Evolutionary conservation across 352 stramenopile species (phyloP), one percentile per base, ranked within the genome.

Genomic region (Phytopythium cucurbitacearum): DNA sequence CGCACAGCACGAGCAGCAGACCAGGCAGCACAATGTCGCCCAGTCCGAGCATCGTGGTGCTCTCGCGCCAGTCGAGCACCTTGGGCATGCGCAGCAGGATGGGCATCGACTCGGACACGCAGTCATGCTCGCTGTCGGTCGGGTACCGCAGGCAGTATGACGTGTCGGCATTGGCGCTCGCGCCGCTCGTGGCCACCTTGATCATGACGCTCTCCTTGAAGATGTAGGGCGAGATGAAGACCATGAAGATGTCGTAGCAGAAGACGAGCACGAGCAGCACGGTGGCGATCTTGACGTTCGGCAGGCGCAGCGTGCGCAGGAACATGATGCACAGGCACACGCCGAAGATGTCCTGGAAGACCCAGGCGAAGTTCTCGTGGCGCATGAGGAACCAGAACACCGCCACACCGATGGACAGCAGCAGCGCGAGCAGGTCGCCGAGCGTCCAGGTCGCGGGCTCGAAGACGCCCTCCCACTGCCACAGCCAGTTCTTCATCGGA

Each of bases 211-310:
- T 94, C 55, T 92, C 68, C n/a, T 80, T 55, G 57, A 97, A 96
- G 36, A 97, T 85, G 50, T 87, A 85, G 5, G 91, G 92, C 40
- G 89, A 97, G 36, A 98, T 65, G 70, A 98, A 98, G 15, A 98
- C 91, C 80, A 98, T 98, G 65, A 98, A 98, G 40, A 98, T 88
- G 67, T 98, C 93, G 68, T 98, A 98, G 59, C 95, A 80, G 71
- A 98, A 98, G 15, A 96, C 91, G 33, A 97, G 76, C 46, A 93
- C 82, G 56, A 98, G 80, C 38, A 98, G 67, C 21, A 97, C 76
- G 0, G 82, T 80, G 12, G 91, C 95, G 21, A 98, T 91, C 69
- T 92, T 89, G 57, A 98, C 80, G 54, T 86, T 95, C 46, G 94
- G 94, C 40, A 98, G 69, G 40, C 94, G 92, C 50, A 97, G 92